Conservation (phyloP, 1,284 basidiomycete species). For the Rhodotorula sp. region DNA sequence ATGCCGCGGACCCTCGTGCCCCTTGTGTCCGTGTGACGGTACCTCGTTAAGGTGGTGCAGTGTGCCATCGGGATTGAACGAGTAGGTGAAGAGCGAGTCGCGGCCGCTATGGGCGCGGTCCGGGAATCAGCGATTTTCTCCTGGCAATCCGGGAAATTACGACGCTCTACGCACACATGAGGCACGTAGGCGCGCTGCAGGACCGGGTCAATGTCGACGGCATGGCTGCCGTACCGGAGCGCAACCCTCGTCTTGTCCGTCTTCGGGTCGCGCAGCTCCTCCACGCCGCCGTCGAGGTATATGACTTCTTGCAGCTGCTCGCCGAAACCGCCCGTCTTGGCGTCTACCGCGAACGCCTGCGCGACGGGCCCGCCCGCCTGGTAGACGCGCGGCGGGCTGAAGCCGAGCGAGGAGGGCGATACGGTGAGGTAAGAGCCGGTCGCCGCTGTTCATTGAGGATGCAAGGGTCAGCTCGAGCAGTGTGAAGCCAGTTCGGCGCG, state of each 20-base stretch:
- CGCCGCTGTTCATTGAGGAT: slow-evolving; percentile 27
- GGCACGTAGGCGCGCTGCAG: slow-evolving; percentile 46
- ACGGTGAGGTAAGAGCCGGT: slow-evolving; percentile 47
- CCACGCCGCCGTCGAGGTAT: slow-evolving; percentile 38
- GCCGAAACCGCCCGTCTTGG: slow-evolving; percentile 38
- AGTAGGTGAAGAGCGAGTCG: slow-evolving; percentile 54
- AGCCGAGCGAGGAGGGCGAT: slow-evolving; percentile 38
- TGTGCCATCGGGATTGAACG: slow-evolving; percentile 24
- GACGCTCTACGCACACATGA: slow-evolving; percentile 46
- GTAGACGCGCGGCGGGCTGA: slow-evolving; percentile 43
- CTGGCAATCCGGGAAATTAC: background rate
- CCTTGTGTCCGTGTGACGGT: slow-evolving; percentile 46
- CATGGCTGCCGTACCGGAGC: slow-evolving; percentile 44
- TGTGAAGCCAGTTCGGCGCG: background rate
- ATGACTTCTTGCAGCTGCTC: slow-evolving; percentile 43
- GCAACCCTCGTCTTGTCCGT: slow-evolving; percentile 46
- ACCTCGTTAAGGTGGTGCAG: slow-evolving; percentile 40
- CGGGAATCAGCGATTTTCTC: background rate
- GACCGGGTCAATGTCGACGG: slow-evolving; percentile 41
- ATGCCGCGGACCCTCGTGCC: slow-evolving; percentile 53
- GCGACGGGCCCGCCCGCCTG: slow-evolving; percentile 54
- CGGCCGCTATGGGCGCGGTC: slow-evolving; percentile 47
- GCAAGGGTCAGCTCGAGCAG: no score
- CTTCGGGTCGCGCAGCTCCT: slow-evolving; percentile 31
- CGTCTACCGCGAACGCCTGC: slow-evolving; percentile 37